phyloP scores from a whole-genome alignment of 371 early-diverging fungal species.

The Blakeslea trispora region DNA sequence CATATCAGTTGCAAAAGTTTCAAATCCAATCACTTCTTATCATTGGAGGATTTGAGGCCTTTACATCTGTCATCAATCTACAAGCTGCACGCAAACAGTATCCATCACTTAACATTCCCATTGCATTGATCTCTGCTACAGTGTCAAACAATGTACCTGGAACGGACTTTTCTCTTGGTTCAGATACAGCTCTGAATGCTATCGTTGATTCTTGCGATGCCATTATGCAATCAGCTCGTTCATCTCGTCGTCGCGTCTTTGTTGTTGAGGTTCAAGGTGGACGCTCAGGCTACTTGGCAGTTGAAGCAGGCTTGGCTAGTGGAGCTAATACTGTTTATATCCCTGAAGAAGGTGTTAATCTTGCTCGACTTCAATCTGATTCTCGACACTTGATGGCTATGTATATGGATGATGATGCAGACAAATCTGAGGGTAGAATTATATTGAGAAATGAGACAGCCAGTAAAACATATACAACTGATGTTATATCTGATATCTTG shows the following conservation, averaged over 20 bases:
- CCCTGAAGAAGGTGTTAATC: constrained; percentile 91
- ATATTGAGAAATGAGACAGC: constrained; percentile 78
- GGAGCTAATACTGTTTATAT: constrained; percentile 97
- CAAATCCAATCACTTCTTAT: constrained; percentile 88
- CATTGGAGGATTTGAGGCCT: constrained; percentile 96
- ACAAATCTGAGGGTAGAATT: constrained; percentile 51
- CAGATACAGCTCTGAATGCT: constrained; percentile 97
- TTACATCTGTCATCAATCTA: constrained; percentile 72
- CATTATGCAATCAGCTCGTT: constrained; percentile 89
- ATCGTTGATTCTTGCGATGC: constrained; percentile 95
- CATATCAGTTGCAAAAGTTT: constrained; percentile 89
- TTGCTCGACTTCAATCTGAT: constrained; percentile 83
- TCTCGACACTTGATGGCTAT: constrained; percentile 75
- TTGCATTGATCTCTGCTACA: constrained; percentile 95
- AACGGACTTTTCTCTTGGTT: constrained; percentile 94
- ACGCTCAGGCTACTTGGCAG: constrained; percentile 94
- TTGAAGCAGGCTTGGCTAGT: constrained; percentile 86
- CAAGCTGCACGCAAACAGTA: constrained; percentile 71
- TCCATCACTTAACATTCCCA: constrained; percentile 91
- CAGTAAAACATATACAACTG: constrained; percentile 87
- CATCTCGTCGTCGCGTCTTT: constrained; percentile 94
- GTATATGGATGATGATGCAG: constrained; percentile 72
- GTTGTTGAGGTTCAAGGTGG: constrained; percentile 99
- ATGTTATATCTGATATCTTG: constrained; percentile 90
- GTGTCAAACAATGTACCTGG: constrained; percentile 99